phyloP scores from a whole-genome alignment of 306 rosid genomes.

The Trifolium repens region DNA sequence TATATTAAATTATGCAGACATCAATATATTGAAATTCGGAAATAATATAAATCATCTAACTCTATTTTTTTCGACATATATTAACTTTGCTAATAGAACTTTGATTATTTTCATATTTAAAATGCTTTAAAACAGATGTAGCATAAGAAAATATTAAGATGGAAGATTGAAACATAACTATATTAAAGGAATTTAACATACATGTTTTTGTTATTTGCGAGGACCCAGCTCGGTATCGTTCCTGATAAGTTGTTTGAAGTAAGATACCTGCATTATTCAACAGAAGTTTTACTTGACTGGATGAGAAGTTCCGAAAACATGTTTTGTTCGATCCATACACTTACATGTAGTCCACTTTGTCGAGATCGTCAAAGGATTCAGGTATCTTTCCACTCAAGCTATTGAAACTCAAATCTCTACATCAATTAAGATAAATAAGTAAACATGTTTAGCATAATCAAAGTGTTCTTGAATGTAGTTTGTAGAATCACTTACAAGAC shows the following conservation, averaged over 20 bases:
- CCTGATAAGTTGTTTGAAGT: constrained; percentile 77
- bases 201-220: constrained; percentile 59
- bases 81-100: too few relatives aligned
- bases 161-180: background rate
- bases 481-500: constrained; percentile 62
- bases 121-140: constrained; percentile 26
- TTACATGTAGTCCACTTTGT: constrained; percentile 71
- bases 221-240: constrained; percentile 71
- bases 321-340: constrained; percentile 34
- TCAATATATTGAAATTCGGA: constrained; percentile 15
- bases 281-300: constrained; percentile 6
- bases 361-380: constrained; percentile 54
- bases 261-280: constrained; percentile 64
- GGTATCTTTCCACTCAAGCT: constrained; percentile 78
- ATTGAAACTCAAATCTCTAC: constrained; percentile 88
- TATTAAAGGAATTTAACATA: constrained; percentile 45
- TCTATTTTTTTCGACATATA: too few relatives aligned
- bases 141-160: background rate
- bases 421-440: constrained; percentile 34
- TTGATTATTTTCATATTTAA: too few relatives aligned
- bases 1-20: constrained; percentile 7
- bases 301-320: background rate
- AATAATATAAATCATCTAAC: background rate
- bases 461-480: background rate
- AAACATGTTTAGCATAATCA: constrained; percentile 17